Evolutionary conservation across 768 basidiomycete genomes (phyloP).

Genomic region (Lactifluus hygrophoroides): DNA sequence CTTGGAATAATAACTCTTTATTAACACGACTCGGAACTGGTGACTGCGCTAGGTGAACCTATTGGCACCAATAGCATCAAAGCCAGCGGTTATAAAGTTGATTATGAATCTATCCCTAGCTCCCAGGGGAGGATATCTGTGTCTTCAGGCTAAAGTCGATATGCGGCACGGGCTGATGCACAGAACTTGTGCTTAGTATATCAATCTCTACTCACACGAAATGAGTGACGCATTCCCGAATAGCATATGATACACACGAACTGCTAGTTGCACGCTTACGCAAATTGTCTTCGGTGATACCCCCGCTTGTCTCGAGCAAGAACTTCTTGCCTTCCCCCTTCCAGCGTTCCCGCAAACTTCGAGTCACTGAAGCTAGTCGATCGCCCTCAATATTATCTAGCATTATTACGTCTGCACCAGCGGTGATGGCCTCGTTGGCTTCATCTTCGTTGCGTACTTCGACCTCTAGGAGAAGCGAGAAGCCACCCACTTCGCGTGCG

Average conservation of each 20-base stretch:
- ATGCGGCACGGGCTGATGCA: conserved; percentile 88
- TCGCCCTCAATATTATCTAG: conserved; percentile 86
- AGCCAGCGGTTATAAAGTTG: too few species aligned
- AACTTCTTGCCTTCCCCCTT: conserved; percentile 65
- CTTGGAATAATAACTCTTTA: neutral
- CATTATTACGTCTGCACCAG: conserved; percentile 94
- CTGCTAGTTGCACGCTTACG: conserved; percentile 75
- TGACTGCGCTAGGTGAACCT: neutral
- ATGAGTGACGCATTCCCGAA: neutral
- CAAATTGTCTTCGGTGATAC: conserved; percentile 84
- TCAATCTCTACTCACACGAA: conserved; percentile 63
- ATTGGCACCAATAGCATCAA: too few species aligned
- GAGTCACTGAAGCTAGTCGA: conserved; percentile 59
- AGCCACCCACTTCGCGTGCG: conserved; percentile 89
- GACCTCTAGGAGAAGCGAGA: conserved; percentile 85
- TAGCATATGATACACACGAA: conserved; percentile 30
- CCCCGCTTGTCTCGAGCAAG: conserved; percentile 89
- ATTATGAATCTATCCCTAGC: too few species aligned
- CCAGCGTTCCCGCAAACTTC: conserved; percentile 71
- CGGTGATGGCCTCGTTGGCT: conserved; percentile 94
- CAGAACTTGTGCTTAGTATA: conserved; percentile 83
- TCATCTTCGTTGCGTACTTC: conserved; percentile 85
- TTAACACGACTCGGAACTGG: too few species aligned
- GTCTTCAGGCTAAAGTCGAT: conserved; percentile 98
- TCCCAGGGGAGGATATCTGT: conserved; percentile 50